These are phyloP conservation scores for Aureobasidium sp. DNA, from an alignment of 2,329 filamentous ascomycete species.

Conservation along the genomic window DNA sequence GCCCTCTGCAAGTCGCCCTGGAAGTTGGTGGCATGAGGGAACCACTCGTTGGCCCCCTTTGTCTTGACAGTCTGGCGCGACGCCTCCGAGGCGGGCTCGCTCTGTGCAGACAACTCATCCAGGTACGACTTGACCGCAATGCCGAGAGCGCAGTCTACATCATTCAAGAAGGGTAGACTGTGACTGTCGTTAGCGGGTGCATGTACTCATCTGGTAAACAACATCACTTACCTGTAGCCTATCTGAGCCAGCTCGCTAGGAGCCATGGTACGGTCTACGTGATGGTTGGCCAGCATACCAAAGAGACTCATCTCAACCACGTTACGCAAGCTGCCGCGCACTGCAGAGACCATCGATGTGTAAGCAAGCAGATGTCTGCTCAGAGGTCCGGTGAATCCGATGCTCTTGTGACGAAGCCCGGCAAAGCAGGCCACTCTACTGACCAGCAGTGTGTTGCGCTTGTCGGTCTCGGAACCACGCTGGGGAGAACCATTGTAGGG, in stretches of 20 bases:
- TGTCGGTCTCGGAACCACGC: conserved; percentile 59
- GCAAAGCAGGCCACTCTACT: conserved; percentile 79
- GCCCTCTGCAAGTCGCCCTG: conserved; percentile 50
- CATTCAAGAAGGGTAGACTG: conserved; percentile 55
- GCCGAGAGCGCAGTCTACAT: conserved; percentile 66
- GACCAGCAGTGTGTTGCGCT: conserved; percentile 68
- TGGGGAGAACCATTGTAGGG: conserved; percentile 50
- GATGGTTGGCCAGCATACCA: conserved; percentile 71
- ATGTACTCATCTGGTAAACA: conserved; percentile 22
- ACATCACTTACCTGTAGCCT: conserved; percentile 54
- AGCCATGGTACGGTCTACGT: conserved; percentile 56
- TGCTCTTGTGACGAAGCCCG: conserved; percentile 70
- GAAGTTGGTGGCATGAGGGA: conserved; percentile 53
- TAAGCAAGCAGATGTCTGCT: conserved; percentile 84
- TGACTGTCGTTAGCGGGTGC: neutral
- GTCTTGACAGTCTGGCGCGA: conserved; percentile 43
- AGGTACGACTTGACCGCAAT: conserved; percentile 75
- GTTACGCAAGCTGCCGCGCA: conserved; percentile 72
- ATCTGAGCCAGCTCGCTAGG: conserved; percentile 52
- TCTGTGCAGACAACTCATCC: conserved; percentile 57
- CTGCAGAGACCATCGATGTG: conserved; percentile 70
- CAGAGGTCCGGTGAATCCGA: conserved; percentile 89
- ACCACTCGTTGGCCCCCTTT: conserved; percentile 49
- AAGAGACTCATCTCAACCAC: conserved; percentile 74
- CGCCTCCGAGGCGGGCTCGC: conserved; percentile 45